Conservation (phyloP, 768 basidiomycete genomes). For the Kwoniella dejecticola region DNA sequence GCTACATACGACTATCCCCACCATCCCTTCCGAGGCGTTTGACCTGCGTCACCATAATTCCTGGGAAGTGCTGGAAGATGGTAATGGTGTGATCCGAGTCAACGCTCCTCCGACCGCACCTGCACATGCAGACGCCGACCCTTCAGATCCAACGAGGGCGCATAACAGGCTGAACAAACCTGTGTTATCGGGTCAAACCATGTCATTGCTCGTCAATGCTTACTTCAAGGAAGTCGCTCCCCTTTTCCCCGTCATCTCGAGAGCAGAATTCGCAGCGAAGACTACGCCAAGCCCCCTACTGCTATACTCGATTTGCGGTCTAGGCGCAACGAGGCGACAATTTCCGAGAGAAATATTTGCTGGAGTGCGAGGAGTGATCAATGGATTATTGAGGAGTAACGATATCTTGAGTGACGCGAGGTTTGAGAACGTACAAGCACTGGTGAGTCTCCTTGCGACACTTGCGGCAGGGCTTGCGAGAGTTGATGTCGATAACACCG, state of each 20-base stretch:
- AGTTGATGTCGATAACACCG: no score
- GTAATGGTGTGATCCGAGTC: slow-evolving; percentile 76
- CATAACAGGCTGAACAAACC: slow-evolving; percentile 44
- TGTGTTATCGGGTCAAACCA: slow-evolving; percentile 44
- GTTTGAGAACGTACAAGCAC: slow-evolving; percentile 81
- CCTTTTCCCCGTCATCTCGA: slow-evolving; percentile 84
- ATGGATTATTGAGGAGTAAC: slow-evolving; percentile 80
- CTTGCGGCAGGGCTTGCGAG: no score
- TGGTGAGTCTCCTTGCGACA: slow-evolving; percentile 57
- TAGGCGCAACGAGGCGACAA: slow-evolving; percentile 78
- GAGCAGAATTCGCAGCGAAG: slow-evolving; percentile 79
- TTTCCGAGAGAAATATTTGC: slow-evolving; percentile 86
- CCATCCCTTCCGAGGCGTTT: slow-evolving; percentile 80
- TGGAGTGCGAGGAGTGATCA: slow-evolving; percentile 81
- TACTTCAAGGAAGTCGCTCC: slow-evolving; percentile 87
- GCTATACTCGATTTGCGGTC: slow-evolving; percentile 90
- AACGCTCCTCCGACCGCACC: slow-evolving; percentile 44
- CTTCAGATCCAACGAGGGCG: slow-evolving; percentile 25
- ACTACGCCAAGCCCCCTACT: slow-evolving; percentile 74
- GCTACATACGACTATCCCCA: slow-evolving; percentile 86
- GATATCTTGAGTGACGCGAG: slow-evolving; percentile 87
- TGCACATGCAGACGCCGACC: slow-evolving; percentile 30
- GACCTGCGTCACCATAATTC: slow-evolving; percentile 85
- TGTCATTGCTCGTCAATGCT: slow-evolving; percentile 73
- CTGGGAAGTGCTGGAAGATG: slow-evolving; percentile 78